Conservation (phyloP, 805 yeast genomes). For the Candida ovalis region DNA sequence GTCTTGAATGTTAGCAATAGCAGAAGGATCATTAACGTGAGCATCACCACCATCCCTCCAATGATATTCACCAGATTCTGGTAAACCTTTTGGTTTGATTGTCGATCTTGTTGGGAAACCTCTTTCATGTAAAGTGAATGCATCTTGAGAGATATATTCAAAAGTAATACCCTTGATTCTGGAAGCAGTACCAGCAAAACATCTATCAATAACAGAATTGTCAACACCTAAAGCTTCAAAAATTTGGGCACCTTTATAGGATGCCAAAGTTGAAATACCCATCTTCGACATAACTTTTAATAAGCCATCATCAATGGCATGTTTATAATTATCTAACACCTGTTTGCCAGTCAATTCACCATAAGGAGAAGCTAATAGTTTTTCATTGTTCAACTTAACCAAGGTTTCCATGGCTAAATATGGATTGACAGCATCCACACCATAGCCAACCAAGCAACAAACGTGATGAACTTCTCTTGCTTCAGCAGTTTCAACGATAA, state of each 20-base stretch:
- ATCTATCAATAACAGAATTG: conserved; percentile 89
- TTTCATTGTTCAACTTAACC: conserved; percentile 78
- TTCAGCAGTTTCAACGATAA: conserved; percentile 90
- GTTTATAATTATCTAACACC: conserved; percentile 73
- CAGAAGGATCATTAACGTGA: conserved; percentile 91
- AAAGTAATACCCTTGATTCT: conserved; percentile 94
- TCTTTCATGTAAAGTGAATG: conserved; percentile 86
- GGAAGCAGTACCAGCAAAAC: conserved; percentile 97
- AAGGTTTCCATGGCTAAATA: conserved; percentile 89
- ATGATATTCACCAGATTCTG: conserved; percentile 96
- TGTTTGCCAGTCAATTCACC: conserved; percentile 51
- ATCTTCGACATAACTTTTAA: conserved; percentile 97
- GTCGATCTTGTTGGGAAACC: conserved; percentile 82
- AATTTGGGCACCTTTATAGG: conserved; percentile 99
- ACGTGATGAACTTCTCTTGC: conserved; percentile 97
- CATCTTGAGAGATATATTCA: conserved; percentile 95
- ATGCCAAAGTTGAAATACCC: conserved; percentile 98
- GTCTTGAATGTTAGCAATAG: conserved; percentile 93
- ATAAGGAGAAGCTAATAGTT: conserved; percentile 46
- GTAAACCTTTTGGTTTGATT: conserved; percentile 67
- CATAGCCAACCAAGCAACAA: conserved; percentile 92
- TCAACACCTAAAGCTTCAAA: conserved; percentile 96
- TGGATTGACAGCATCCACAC: conserved; percentile 95
- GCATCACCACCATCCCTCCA: conserved; percentile 99
- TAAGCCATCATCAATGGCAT: conserved; percentile 86